Conservation (phyloP, 1,284 basidiomycete genomes). For the Exobasidium rhododendri region DNA sequence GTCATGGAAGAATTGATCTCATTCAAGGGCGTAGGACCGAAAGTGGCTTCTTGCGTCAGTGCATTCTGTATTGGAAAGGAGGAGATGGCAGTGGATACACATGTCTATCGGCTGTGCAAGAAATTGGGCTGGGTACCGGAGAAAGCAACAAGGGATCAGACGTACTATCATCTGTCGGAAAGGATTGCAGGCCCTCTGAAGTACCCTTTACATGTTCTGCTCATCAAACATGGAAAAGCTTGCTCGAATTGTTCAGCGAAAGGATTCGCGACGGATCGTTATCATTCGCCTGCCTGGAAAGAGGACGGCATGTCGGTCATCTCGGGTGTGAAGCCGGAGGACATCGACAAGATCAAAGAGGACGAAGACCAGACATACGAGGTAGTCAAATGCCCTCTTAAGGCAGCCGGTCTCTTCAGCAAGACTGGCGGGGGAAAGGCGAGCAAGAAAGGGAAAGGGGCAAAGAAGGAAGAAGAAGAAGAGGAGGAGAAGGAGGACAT, state of each 20-base stretch:
- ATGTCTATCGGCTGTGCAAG: conserved; percentile 64
- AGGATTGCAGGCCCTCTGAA: conserved; percentile 58
- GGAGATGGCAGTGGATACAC: conserved; percentile 73
- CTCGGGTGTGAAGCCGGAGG: conserved; percentile 5
- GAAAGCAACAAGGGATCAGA: conserved; percentile 63
- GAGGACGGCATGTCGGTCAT: conserved; percentile 10
- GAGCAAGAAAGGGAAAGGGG: neutral
- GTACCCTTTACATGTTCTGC: conserved; percentile 68
- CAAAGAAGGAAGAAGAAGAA: neutral
- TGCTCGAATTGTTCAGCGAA: conserved; percentile 53
- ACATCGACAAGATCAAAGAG: conserved; percentile 3
- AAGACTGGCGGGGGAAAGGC: neutral
- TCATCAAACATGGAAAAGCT: conserved; percentile 64
- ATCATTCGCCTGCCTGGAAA: conserved; percentile 8
- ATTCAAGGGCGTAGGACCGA: conserved; percentile 67
- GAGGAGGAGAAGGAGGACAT: conserved; percentile 1
- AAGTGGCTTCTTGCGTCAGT: conserved; percentile 73
- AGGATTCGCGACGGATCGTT: conserved; percentile 42
- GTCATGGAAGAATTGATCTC: conserved; percentile 62
- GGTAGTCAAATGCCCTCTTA: conserved; percentile 1
- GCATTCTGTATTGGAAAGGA: conserved; percentile 72
- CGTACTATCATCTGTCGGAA: conserved; percentile 13
- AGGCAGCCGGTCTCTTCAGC: conserved; percentile 2
- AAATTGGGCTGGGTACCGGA: conserved; percentile 69
- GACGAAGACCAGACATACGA: neutral